Conservation (phyloP, 768 basidiomycete genomes). For the Tylopilus balloui region DNA sequence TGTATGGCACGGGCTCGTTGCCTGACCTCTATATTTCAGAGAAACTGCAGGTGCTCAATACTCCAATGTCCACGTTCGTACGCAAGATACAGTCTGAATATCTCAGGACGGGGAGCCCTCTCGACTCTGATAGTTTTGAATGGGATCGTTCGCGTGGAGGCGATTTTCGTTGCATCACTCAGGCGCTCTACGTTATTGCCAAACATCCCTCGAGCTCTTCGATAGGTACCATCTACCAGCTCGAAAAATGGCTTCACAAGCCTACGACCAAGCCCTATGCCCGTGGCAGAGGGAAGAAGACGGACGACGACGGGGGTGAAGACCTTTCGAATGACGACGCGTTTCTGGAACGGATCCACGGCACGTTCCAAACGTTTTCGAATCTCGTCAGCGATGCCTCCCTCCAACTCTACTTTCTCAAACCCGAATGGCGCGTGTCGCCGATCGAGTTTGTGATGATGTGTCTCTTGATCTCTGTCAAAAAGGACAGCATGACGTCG, state of each 20-base stretch:
- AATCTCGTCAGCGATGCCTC: constrained; percentile 39
- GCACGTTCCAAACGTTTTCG: constrained; percentile 46
- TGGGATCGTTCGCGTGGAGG: constrained; percentile 50
- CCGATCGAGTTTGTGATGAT: constrained; percentile 67
- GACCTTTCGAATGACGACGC: constrained; percentile 30
- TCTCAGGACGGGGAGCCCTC: constrained; percentile 36
- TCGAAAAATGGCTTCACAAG: constrained; percentile 49
- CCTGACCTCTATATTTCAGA: constrained; percentile 36
- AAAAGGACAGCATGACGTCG: constrained; percentile 38
- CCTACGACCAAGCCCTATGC: constrained; percentile 10
- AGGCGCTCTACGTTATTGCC: constrained; percentile 50
- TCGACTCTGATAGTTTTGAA: constrained; percentile 38
- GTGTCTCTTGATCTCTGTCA: constrained; percentile 48
- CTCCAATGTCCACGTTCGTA: constrained; percentile 53
- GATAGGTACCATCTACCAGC: constrained; percentile 32
- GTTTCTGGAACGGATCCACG: constrained; percentile 34
- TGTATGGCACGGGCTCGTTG: no score
- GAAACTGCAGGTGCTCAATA: constrained; percentile 62
- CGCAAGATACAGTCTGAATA: constrained; percentile 50
- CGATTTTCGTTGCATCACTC: constrained; percentile 57
- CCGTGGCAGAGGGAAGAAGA: constrained; percentile 20
- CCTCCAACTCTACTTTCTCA: constrained; percentile 36
- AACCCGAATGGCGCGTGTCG: constrained; percentile 46
- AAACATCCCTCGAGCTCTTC: constrained; percentile 33
- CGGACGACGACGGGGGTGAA: constrained; percentile 5